Evolutionary conservation across 768 basidiomycete genomes (phyloP), one percentile per base, ranked within the genome.

Genomic region (Suillus luteus): DNA sequence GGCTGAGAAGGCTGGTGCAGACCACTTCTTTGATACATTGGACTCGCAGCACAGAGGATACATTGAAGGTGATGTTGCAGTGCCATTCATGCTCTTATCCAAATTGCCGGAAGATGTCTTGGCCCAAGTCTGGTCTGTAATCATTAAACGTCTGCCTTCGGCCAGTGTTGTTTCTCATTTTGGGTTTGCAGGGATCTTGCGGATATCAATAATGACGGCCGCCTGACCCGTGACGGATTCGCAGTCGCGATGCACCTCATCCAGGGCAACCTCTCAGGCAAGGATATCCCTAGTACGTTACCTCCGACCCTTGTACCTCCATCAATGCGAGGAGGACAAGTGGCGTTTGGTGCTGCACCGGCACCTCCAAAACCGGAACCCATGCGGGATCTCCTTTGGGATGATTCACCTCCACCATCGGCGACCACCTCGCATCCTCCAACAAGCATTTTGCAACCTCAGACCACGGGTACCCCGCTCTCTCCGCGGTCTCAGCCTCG

Each of bases 191-290:
- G 96, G 96, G 97, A 99, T 75, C 85, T 99, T 22, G 83, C 95
- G 33, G 96, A 99, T 71, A 83, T 98, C 27, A 86, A 90, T 65
- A 90, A 90, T 59, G 91, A 96, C 62, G 97, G 97, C 2, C 85
- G 82, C 61, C 81, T 99, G 55, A 95, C 89, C 3, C 84, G 88
- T 60, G 96, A 98, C 57, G 93, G 95, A 15, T 99, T 99, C 75
- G 96, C 97, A 9, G 90, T 99, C 52, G 97, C 95, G 4, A 87
- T 96, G 87, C 86, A 96, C 77, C 83, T 99, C 41, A 98, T 99
- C 69, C 92, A 93, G 76, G 85, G 84, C 71, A 94, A 90, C 75
- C 78, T 97, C 10, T 82, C 85, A 8, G 95, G 96, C 19, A 86
- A 86, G 65, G 89, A 91, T 2, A 76, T 97, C 52, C 93, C 94